Conservation (phyloP, 208 protist genomes). For the Wallacemonas sp. region DNA sequence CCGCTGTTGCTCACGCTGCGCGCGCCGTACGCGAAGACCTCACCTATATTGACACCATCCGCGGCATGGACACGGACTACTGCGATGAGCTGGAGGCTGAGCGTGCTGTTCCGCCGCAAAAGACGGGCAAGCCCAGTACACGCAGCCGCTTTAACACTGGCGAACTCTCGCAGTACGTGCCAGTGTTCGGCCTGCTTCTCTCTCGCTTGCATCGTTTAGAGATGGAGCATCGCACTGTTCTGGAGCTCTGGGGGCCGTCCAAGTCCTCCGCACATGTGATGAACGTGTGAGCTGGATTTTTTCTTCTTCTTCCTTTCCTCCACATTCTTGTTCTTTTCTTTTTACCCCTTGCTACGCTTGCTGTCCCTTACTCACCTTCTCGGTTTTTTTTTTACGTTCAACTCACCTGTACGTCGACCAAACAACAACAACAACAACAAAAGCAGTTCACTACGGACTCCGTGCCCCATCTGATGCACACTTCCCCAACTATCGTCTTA, state of each 20-base stretch:
- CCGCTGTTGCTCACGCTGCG: too few species aligned
- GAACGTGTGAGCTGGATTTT: not conserved
- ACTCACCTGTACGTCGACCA: conserved; percentile 1
- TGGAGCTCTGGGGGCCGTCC: conserved; percentile 63
- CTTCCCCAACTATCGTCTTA: too few species aligned
- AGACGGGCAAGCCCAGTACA: not conserved
- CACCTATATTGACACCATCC: conserved; percentile 55
- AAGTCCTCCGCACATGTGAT: not conserved
- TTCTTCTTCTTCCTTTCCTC: too few species aligned
- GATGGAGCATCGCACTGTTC: conserved; percentile 78
- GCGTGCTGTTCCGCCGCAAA: not conserved
- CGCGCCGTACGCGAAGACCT: conserved; percentile 48
- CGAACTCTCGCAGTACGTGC: conserved; percentile 64
- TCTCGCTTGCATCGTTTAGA: conserved; percentile 75
- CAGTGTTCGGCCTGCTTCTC: conserved; percentile 71
- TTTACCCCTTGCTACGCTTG: too few species aligned
- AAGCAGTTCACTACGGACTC: not conserved
- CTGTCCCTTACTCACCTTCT: too few species aligned
- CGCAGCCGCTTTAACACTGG: conserved; percentile 12
- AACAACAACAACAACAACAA: not conserved
- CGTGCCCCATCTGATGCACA: too few species aligned
- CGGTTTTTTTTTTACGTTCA: not conserved
- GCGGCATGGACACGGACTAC: conserved; percentile 53
- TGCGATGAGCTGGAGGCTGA: conserved; percentile 6
- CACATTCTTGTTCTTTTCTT: too few species aligned